Evolutionary conservation across 2,329 filamentous ascomycete species (phyloP).

Genomic region (Amphichorda felina): DNA sequence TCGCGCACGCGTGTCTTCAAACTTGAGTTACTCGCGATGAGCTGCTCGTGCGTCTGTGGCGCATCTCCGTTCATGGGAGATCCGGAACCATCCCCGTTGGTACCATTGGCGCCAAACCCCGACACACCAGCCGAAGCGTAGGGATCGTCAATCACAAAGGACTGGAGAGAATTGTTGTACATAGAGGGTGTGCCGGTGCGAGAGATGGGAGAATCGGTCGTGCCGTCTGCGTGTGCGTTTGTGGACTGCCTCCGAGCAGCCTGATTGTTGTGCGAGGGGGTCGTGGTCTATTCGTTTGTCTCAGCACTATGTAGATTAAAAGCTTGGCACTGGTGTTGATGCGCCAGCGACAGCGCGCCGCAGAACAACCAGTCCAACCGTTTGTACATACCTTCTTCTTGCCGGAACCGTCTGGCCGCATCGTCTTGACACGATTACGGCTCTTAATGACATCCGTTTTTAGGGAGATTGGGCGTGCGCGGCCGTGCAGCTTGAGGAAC

Average conservation of each 20-base stretch:
- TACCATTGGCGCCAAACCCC: constrained; percentile 34
- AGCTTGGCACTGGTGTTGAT: neutral
- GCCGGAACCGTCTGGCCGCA: constrained; percentile 62
- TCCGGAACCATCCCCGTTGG: constrained; percentile 30
- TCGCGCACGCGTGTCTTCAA: constrained; percentile 95
- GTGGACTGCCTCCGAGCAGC: constrained; percentile 39
- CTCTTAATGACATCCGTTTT: constrained; percentile 99
- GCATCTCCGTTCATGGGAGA: constrained; percentile 44
- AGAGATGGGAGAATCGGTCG: constrained; percentile 66
- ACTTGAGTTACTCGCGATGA: constrained; percentile 68
- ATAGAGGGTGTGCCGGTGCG: constrained; percentile 68
- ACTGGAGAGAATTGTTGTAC: constrained; percentile 61
- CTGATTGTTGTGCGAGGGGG: constrained; percentile 6
- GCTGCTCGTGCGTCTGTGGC: constrained; percentile 67
- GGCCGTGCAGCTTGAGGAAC: constrained; percentile 92
- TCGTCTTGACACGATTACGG: constrained; percentile 92
- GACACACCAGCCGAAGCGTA: constrained; percentile 48
- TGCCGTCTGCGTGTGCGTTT: constrained; percentile 36
- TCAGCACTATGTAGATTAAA: no score
- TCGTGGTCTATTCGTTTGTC: neutral
- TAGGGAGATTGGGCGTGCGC: constrained; percentile 83
- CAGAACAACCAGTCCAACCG: neutral
- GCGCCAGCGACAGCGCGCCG: neutral
- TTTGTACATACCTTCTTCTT: constrained; percentile 62
- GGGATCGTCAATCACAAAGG: constrained; percentile 67